A percentile compares a stretch with the other conserved stretches of the same genome.
Conservation (phyloP, 768 basidiomycete genomes). For the Leccinum boreale region DNA sequence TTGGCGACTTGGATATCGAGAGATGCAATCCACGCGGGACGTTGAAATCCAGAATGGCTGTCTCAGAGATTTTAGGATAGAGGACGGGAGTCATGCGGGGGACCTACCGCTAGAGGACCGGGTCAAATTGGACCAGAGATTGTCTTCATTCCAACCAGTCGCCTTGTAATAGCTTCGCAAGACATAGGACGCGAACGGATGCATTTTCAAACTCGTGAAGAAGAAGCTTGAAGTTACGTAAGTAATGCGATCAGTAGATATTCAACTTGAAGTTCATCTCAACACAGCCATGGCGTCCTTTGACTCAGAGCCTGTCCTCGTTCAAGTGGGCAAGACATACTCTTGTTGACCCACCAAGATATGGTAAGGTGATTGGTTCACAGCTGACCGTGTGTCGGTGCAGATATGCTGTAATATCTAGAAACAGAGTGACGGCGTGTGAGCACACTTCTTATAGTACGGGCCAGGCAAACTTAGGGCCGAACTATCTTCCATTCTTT, state of each 20-base stretch:
- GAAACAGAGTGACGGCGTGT: too few species aligned
- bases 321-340: too few species aligned
- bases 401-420: too few species aligned
- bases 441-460: not conserved
- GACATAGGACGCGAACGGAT: slow-evolving; percentile 85
- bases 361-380: too few species aligned
- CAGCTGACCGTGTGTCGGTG: too few species aligned
- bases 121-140: slow-evolving; percentile 86
- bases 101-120: slow-evolving; percentile 78
- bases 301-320: too few species aligned
- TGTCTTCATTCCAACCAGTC: slow-evolving; percentile 98
- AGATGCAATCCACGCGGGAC: slow-evolving; percentile 80
- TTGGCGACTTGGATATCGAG: slow-evolving; percentile 85
- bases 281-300: too few species aligned
- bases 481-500: too few species aligned
- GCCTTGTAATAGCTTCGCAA: slow-evolving; percentile 84
- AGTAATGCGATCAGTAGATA: too few species aligned
- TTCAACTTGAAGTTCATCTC: too few species aligned
- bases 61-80: slow-evolving; percentile 4
- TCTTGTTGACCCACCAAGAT: too few species aligned
- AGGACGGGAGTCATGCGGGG: not conserved
- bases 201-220: slow-evolving; percentile 45
- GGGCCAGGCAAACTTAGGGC: too few species aligned
- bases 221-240: not conserved
- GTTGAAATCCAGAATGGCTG: slow-evolving; percentile 89